Percentiles rank a stretch among this genome's conserved stretches.
Evolutionary conservation across 2,329 filamentous ascomycete species (phyloP).

Genomic region (Sclerotinia sclerotiorum): DNA sequence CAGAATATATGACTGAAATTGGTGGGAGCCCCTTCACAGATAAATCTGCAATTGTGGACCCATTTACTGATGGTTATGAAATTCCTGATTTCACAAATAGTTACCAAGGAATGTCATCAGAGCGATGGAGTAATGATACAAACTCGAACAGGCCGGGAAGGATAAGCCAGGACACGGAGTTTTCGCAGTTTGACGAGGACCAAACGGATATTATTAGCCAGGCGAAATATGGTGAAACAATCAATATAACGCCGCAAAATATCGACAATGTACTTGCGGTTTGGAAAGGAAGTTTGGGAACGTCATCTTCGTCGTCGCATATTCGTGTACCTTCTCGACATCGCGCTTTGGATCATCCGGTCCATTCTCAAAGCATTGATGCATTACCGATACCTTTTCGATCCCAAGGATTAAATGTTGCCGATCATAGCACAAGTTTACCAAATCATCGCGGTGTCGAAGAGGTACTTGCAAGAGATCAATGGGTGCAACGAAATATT

Average conservation of each 20-base stretch:
- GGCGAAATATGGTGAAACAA: background rate
- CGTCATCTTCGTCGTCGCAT: background rate
- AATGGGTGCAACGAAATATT: background rate
- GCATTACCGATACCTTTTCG: background rate
- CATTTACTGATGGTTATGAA: background rate
- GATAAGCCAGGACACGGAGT: background rate
- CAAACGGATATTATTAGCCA: background rate
- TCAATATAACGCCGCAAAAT: background rate
- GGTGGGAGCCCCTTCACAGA: background rate
- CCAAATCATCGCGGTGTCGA: no score
- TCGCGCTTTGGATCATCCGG: background rate
- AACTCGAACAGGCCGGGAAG: background rate
- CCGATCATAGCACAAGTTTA: background rate
- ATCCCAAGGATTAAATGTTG: background rate
- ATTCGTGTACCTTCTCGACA: background rate
- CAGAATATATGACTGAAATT: background rate
- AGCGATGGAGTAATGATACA: background rate
- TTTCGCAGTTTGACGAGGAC: background rate
- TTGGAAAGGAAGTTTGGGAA: slow-evolving; percentile 1
- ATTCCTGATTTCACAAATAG: background rate
- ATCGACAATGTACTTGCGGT: slow-evolving; percentile 9
- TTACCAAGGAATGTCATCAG: background rate
- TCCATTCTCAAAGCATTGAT: background rate
- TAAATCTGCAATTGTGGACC: background rate
- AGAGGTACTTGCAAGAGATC: background rate